Conservation (phyloP, 129 eudicot genomes). For the Escallonia herrerae region DNA sequence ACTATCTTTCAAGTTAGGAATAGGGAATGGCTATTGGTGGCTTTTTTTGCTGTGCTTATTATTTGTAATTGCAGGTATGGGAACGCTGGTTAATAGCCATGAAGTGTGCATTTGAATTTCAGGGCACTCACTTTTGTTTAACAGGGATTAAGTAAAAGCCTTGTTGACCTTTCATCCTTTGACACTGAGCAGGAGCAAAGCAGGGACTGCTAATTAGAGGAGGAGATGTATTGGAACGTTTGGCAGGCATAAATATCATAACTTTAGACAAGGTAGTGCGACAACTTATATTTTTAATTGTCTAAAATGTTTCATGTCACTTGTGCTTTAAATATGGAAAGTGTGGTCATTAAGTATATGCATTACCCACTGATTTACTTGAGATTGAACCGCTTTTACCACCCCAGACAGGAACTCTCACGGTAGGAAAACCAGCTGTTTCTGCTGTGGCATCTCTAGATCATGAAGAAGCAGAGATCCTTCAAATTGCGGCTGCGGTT, state of each 20-base stretch:
- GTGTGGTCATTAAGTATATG: not conserved
- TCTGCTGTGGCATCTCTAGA: slow-evolving; percentile 56
- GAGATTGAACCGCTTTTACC: not conserved
- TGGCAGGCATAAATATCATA: slow-evolving; percentile 65
- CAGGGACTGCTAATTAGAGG: slow-evolving; percentile 94
- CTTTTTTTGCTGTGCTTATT: too few relatives aligned
- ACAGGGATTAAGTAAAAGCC: not conserved
- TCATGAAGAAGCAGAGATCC: slow-evolving; percentile 56
- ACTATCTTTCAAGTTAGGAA: too few relatives aligned
- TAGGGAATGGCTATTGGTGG: too few relatives aligned
- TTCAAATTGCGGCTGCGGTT: slow-evolving; percentile 89
- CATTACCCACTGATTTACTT: not conserved
- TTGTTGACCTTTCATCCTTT: slow-evolving; percentile 3
- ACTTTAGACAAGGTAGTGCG: slow-evolving; percentile 72
- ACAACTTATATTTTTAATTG: not conserved
- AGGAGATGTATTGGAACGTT: slow-evolving; percentile 93
- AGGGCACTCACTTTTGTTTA: too few relatives aligned
- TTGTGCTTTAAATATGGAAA: not conserved
- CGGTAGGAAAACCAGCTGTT: slow-evolving; percentile 91
- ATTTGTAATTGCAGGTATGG: too few relatives aligned
- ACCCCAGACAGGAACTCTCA: slow-evolving; percentile 83
- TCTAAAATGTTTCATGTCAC: not conserved
- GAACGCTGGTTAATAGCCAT: too few relatives aligned
- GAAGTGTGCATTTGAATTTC: too few relatives aligned
- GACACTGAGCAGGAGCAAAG: slow-evolving; percentile 67